Evolutionary conservation across 306 rosid genomes (phyloP).

Genomic region (Cicer yamashitae): DNA sequence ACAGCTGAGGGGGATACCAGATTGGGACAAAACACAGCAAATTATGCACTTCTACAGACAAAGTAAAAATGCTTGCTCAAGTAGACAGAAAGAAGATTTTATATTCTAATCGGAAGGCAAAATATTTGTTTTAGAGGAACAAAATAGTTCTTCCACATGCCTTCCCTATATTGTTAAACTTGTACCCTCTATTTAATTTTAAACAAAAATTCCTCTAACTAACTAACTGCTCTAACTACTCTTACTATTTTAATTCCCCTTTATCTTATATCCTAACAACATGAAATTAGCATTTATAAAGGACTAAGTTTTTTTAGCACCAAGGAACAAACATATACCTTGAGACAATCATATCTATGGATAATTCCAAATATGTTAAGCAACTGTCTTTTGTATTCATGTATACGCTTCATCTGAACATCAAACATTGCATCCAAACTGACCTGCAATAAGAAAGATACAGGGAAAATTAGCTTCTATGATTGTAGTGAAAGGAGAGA

Average conservation of each 20-base stretch:
- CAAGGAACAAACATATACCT: slow-evolving; percentile 53
- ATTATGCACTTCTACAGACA: slow-evolving; percentile 2
- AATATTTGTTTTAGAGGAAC: slow-evolving; percentile 14
- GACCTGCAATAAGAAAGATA: slow-evolving; percentile 58
- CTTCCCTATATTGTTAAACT: not conserved
- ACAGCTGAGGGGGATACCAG: slow-evolving; percentile 21
- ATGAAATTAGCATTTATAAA: slow-evolving; percentile 23
- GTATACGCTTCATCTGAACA: slow-evolving; percentile 83
- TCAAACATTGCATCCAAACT: slow-evolving; percentile 86
- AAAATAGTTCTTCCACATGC: not conserved
- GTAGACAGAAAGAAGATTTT: slow-evolving; percentile 31
- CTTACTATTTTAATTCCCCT: not conserved
- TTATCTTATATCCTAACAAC: not conserved
- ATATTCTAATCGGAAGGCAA: slow-evolving; percentile 14
- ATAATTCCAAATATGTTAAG: slow-evolving; percentile 75
- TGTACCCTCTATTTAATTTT: slow-evolving; percentile 7
- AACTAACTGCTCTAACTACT: not conserved
- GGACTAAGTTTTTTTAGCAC: slow-evolving; percentile 27
- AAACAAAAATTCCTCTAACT: not conserved
- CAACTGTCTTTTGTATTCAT: slow-evolving; percentile 81
- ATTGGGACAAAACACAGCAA: slow-evolving; percentile 22
- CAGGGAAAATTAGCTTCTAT: slow-evolving; percentile 35
- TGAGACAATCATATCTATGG: slow-evolving; percentile 77
- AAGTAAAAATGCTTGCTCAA: slow-evolving; percentile 29
- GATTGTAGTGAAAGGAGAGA: slow-evolving; percentile 28